Percentiles rank a stretch among this genome's conserved stretches.
phyloP scores from a whole-genome alignment of 1,284 basidiomycete genomes.

The Cryptococcus neoformans region DNA sequence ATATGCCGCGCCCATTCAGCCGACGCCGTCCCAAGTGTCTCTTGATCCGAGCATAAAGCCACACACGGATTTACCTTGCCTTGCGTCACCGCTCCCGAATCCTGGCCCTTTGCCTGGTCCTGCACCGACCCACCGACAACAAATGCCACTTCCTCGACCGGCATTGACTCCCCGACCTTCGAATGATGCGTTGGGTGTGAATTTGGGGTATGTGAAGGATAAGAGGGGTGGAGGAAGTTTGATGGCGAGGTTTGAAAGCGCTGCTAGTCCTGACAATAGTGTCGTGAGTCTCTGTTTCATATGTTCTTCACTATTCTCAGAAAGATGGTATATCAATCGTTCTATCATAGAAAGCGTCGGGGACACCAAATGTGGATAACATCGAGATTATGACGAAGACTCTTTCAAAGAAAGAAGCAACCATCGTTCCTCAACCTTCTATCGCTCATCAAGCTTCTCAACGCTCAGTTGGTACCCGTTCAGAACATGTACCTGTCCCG shows the following conservation, averaged over 20 bases:
- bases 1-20: background rate
- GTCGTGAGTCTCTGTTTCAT: conserved; percentile 12
- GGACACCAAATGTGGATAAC: background rate
- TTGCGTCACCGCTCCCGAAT: background rate
- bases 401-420: background rate
- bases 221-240: conserved; percentile 16
- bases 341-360: background rate
- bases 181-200: conserved; percentile 1
- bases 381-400: background rate
- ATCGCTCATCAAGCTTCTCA: background rate
- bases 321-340: no score
- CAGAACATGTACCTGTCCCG: background rate
- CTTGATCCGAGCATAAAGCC: no score
- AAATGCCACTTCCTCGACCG: conserved; percentile 23
- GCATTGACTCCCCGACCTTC: conserved; percentile 18
- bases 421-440: background rate
- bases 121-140: conserved; percentile 18
- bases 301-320: background rate
- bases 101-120: background rate
- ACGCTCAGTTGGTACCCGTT: background rate
- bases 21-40: background rate
- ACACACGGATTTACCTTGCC: no score
- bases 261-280: conserved; percentile 22
- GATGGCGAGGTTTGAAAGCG: conserved; percentile 25
- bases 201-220: background rate